Percentiles rank a stretch among this genome's conserved stretches.
Conservation (phyloP, 352 stramenopile genomes). For the Pythium apleroticum region DNA sequence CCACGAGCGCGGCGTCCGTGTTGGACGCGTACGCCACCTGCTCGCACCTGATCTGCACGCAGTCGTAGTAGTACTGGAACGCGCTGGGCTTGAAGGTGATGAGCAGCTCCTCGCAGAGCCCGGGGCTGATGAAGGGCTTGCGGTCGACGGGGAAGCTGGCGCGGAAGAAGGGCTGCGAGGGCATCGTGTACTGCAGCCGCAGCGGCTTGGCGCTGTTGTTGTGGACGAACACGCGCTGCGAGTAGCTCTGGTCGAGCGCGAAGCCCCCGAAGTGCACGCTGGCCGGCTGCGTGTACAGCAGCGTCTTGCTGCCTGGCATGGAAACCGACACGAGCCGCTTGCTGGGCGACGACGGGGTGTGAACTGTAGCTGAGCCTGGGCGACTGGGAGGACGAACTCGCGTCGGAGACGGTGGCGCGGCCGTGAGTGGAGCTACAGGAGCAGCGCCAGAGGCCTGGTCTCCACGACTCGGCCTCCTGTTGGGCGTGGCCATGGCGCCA, state of each 20-base stretch:
- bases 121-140: constrained; percentile 67
- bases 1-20: constrained; percentile 33
- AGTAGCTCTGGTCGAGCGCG: constrained; percentile 49
- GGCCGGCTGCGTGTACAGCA: constrained; percentile 54
- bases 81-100: constrained; percentile 68
- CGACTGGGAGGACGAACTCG: neutral
- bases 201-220: constrained; percentile 77
- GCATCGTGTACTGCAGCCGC: constrained; percentile 69
- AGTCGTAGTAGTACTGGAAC: constrained; percentile 92
- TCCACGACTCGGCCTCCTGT: neutral
- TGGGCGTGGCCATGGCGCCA: neutral
- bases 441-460: neutral
- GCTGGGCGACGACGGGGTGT: neutral
- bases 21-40: constrained; percentile 71
- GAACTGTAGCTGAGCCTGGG: neutral
- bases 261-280: constrained; percentile 91
- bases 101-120: constrained; percentile 73
- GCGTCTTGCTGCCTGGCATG: neutral
- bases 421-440: neutral
- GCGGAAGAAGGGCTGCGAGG: constrained; percentile 49
- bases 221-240: constrained; percentile 69
- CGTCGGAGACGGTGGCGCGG: neutral
- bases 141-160: constrained; percentile 50
- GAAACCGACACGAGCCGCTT: neutral
- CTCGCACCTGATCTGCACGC: constrained; percentile 70